phyloP scores from a whole-genome alignment of 345 rosid genomes.

The Gossypium arboreum region DNA sequence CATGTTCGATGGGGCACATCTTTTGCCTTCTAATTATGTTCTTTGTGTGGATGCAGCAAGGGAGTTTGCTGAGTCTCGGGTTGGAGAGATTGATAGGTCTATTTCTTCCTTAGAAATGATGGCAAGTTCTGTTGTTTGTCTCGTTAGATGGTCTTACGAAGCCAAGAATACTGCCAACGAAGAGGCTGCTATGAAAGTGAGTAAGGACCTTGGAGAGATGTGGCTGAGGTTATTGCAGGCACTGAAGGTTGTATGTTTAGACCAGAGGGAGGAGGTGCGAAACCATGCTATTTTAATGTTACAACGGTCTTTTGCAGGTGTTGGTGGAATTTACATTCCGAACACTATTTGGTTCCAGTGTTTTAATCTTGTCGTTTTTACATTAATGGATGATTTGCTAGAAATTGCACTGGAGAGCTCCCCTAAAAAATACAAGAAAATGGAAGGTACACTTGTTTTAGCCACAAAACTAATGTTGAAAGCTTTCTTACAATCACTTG shows the following conservation, averaged over 20 bases:
- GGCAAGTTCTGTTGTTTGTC: constrained; percentile 63
- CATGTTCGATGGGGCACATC: constrained; percentile 61
- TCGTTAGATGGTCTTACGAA: constrained; percentile 64
- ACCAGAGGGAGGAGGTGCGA: constrained; percentile 66
- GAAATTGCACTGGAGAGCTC: constrained; percentile 37
- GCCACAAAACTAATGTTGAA: constrained; percentile 58
- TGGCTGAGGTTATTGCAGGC: constrained; percentile 67
- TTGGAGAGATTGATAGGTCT: constrained; percentile 53
- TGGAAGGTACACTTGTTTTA: constrained; percentile 60
- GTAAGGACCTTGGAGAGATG: constrained; percentile 68
- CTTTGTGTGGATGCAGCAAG: constrained; percentile 73
- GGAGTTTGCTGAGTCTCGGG: constrained; percentile 74
- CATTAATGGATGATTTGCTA: constrained; percentile 52
- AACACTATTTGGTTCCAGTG: constrained; percentile 60
- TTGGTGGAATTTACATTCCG: constrained; percentile 46
- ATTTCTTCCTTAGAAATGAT: constrained; percentile 56
- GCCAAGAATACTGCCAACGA: constrained; percentile 40
- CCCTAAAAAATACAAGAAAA: constrained; percentile 42
- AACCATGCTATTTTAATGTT: constrained; percentile 58
- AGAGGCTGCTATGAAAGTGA: constrained; percentile 46
- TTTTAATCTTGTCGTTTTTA: constrained; percentile 53
- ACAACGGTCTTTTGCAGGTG: constrained; percentile 46
- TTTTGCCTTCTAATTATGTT: constrained; percentile 57
- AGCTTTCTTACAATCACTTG: constrained; percentile 52
- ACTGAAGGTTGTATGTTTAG: constrained; percentile 51